These are phyloP conservation scores for Mortierella sp. DNA, from an alignment of 371 early-diverging fungal genomes.

Conservation along the genomic window DNA sequence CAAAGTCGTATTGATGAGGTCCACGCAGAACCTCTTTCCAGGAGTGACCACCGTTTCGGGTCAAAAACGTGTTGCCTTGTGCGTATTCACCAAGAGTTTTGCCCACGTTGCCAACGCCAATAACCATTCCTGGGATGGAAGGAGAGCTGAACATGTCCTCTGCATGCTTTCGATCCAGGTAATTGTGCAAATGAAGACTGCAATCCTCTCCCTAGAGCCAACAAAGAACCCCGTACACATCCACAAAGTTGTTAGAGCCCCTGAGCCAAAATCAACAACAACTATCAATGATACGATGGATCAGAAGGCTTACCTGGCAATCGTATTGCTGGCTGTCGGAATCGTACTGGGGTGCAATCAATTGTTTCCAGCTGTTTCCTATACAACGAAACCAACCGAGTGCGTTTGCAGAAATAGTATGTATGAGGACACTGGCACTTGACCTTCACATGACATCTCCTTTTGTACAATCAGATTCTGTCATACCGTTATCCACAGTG, in stretches of 20 bases:
- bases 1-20: conserved; percentile 86
- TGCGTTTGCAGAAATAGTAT: too few species aligned
- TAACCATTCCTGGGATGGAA: conserved; percentile 87
- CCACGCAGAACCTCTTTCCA: conserved; percentile 81
- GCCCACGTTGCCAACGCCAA: conserved; percentile 96
- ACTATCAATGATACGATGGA: background rate
- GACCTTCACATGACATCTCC: too few species aligned
- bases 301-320: conserved; percentile 21
- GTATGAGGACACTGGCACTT: too few species aligned
- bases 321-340: conserved; percentile 25
- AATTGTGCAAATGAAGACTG: conserved; percentile 82
- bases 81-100: conserved; percentile 66
- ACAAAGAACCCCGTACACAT: too few species aligned
- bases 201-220: conserved; percentile 62
- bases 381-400: too few species aligned
- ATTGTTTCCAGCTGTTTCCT: conserved; percentile 28
- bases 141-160: conserved; percentile 81
- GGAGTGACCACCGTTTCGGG: conserved; percentile 83
- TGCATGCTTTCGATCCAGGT: conserved; percentile 80
- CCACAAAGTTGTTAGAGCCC: too few species aligned
- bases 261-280: too few species aligned
- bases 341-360: conserved; percentile 30
- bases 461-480: too few species aligned
- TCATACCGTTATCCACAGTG: conserved; percentile 88
- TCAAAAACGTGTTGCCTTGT: conserved; percentile 85